These are phyloP conservation scores for Lophiostoma macrostomum DNA, from an alignment of 495 filamentous ascomycete species.

Conservation along the genomic window DNA sequence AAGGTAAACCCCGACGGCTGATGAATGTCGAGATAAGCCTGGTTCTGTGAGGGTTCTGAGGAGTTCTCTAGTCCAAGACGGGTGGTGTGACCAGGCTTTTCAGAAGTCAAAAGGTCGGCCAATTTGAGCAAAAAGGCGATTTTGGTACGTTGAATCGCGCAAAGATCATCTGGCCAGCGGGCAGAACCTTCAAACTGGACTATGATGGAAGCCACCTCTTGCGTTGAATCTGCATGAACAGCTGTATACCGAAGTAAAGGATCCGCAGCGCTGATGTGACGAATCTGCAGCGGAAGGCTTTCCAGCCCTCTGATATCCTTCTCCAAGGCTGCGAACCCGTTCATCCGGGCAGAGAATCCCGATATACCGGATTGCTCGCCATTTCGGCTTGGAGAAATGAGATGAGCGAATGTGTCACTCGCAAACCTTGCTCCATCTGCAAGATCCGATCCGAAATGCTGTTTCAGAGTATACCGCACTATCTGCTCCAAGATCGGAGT, in stretches of 20 bases:
- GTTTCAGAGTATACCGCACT: slow-evolving; percentile 63
- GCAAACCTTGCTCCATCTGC: slow-evolving; percentile 55
- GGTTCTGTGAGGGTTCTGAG: slow-evolving; percentile 62
- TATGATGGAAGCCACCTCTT: slow-evolving; percentile 60
- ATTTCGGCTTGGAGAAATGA: slow-evolving; percentile 46
- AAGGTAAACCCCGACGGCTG: slow-evolving; percentile 67
- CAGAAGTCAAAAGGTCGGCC: slow-evolving; percentile 60
- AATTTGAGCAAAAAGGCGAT: slow-evolving; percentile 86
- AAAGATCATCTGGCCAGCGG: slow-evolving; percentile 88
- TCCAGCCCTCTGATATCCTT: slow-evolving; percentile 71
- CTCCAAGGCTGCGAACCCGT: slow-evolving; percentile 67
- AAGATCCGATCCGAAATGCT: slow-evolving; percentile 57
- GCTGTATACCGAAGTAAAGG: slow-evolving; percentile 73
- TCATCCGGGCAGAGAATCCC: slow-evolving; percentile 56
- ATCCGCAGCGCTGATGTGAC: slow-evolving; percentile 69
- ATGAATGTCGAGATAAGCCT: slow-evolving; percentile 76
- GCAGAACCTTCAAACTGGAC: slow-evolving; percentile 91
- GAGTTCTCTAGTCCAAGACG: slow-evolving; percentile 79
- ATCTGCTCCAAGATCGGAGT: slow-evolving; percentile 74
- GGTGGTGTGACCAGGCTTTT: slow-evolving; percentile 52
- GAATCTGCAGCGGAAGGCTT: slow-evolving; percentile 73
- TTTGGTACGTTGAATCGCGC: slow-evolving; percentile 89
- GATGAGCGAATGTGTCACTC: slow-evolving; percentile 58
- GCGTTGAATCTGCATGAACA: slow-evolving; percentile 44
- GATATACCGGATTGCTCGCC: slow-evolving; percentile 37